These are phyloP conservation scores for Penicillium rolfsii DNA, from an alignment of 2,329 filamentous ascomycete species.

Conservation along the genomic window DNA sequence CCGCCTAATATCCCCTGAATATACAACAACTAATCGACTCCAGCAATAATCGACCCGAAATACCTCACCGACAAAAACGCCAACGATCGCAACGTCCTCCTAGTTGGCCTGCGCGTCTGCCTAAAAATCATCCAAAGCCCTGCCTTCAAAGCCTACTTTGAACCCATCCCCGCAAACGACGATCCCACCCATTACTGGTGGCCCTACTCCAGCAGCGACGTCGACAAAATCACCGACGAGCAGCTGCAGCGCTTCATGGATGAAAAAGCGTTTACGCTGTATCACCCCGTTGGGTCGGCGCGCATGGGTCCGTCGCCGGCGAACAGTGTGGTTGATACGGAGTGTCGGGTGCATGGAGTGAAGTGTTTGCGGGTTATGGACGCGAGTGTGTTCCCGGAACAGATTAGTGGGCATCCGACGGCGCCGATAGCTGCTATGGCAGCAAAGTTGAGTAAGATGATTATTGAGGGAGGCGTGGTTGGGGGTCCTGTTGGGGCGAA, in stretches of 20 bases:
- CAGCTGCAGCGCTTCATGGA: constrained; percentile 25
- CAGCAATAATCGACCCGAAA: constrained; percentile 25
- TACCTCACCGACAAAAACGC: constrained; percentile 19
- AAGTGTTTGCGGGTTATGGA: constrained; percentile 26
- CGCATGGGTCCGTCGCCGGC: constrained; percentile 23
- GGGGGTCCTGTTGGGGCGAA: not conserved
- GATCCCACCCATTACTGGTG: constrained; percentile 25
- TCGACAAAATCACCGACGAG: constrained; percentile 26
- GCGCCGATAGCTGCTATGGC: constrained; percentile 28
- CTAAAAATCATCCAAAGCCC: constrained; percentile 21
- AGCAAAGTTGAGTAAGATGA: constrained; percentile 24
- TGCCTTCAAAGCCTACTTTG: constrained; percentile 18
- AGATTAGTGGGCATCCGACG: constrained; percentile 27
- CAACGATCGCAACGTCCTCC: constrained; percentile 23
- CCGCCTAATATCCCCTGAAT: no score
- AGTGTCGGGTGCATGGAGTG: constrained; percentile 28
- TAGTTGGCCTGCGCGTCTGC: constrained; percentile 23
- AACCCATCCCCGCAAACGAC: constrained; percentile 21
- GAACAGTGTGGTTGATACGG: constrained; percentile 25
- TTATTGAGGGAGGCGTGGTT: not conserved
- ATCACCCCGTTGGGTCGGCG: constrained; percentile 27
- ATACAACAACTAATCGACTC: not conserved
- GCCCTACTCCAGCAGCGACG: constrained; percentile 26
- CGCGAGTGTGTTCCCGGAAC: constrained; percentile 29
- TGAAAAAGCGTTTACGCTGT: constrained; percentile 27